Base-by-base conservation (phyloP, 768 basidiomycete species). In the Mrakia blollopis region DNA sequence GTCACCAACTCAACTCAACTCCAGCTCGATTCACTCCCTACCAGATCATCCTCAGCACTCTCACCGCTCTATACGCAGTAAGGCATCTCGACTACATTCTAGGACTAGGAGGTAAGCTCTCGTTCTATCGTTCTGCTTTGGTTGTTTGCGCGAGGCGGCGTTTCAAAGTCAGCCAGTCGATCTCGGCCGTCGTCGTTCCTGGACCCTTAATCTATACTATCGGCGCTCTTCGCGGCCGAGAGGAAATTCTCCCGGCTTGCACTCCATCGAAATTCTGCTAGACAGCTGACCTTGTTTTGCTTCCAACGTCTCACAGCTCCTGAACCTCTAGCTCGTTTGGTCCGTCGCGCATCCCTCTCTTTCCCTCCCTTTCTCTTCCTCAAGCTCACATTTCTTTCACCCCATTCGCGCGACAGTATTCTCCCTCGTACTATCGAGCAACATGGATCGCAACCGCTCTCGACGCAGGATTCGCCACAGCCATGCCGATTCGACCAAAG, bases 381-480 rank as follows among this genome's bases (percentile, higher is more conserved):
- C 25, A 18, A 21, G 67, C 37, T 39, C 21, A 52, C 14, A 23
- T 50, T 54, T 63, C 71, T 54, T 72, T 44, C 25, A n/a, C 52
- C 28, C 78, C 79, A 35, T 21, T 23, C 30, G 14, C 72, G 11
- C 39, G 6, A 6, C 47, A 94, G 93, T 96, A 97, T 82, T 92
- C 93, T 4, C 88, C 92, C 0, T 91, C 92, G 2, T 97, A 94
- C 84, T 96, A 95, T 85, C 91, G 97, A 35, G 96, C 94, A 11
- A 96, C 95, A 72, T 99, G 94, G 91, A 90, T 99, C 76, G 89
- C 85, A 69, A 96, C 92, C 0, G 95, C 94, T 2, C 86, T 98
- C n/a, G 97, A 99, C 82, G 94, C 95, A 3, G 97, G 95, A 1
- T 98, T 98, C 81, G 94, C 94, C 0, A 94, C 94, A 0, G 95